These are phyloP conservation scores for Domatiomyces globalis DNA, from an alignment of 2,329 filamentous ascomycete genomes.

Conservation along the genomic window DNA sequence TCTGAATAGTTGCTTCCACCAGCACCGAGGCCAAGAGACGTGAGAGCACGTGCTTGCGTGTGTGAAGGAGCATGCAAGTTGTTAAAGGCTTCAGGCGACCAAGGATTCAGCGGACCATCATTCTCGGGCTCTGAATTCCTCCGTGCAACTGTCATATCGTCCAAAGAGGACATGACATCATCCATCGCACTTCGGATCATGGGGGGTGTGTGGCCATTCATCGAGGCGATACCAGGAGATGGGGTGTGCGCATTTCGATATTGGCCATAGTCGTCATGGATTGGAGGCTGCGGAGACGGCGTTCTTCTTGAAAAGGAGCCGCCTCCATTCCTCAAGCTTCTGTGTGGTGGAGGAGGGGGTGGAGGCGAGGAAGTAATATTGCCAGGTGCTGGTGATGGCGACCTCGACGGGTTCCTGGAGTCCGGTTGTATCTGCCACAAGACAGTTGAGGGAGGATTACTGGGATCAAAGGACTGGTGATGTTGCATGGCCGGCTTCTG, in stretches of 20 bases:
- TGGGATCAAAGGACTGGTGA: conserved; percentile 23
- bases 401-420: conserved; percentile 24
- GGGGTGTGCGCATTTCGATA: conserved; percentile 39
- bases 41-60: conserved; percentile 46
- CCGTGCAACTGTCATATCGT: conserved; percentile 61
- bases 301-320: conserved; percentile 2
- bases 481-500: conserved; percentile 19
- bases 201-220: conserved; percentile 65
- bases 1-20: conserved; percentile 32
- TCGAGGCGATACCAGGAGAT: conserved; percentile 55
- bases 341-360: conserved; percentile 69
- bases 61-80: conserved; percentile 26
- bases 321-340: conserved; percentile 37
- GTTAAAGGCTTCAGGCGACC: conserved; percentile 83
- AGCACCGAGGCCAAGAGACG: conserved; percentile 55
- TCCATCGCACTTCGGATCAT: conserved; percentile 93
- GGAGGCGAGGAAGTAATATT: conserved; percentile 59
- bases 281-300: conserved; percentile 18
- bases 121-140: conserved; percentile 38
- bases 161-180: conserved; percentile 87
- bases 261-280: conserved; percentile 19
- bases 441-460: conserved; percentile 24
- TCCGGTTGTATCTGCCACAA: conserved; percentile 26
- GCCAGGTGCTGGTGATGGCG: conserved; percentile 21
- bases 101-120: conserved; percentile 52